Evolutionary conservation across 495 filamentous ascomycete species (phyloP).

Genomic region (Letharia lupina): DNA sequence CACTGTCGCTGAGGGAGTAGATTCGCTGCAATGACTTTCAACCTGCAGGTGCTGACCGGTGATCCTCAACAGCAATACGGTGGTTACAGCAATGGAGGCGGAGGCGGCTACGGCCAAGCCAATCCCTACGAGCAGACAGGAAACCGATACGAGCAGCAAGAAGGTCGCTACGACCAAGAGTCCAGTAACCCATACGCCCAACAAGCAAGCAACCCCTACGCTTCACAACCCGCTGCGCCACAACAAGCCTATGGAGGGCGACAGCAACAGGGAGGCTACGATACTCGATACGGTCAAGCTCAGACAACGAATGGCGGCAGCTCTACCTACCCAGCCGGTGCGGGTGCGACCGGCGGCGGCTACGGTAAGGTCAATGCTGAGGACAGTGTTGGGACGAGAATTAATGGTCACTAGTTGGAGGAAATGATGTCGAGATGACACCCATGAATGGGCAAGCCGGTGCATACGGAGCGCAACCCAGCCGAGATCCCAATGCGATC

Average conservation of each 20-base stretch:
- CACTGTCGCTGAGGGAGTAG: no score
- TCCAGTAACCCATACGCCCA: slow-evolving; percentile 34
- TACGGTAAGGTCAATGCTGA: slow-evolving; percentile 33
- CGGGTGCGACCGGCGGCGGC: slow-evolving; percentile 23
- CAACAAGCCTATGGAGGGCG: slow-evolving; percentile 28
- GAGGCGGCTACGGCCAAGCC: slow-evolving; percentile 50
- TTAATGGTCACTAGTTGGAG: slow-evolving; percentile 28
- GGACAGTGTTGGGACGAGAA: slow-evolving; percentile 16
- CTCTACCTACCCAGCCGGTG: slow-evolving; percentile 18
- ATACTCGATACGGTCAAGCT: slow-evolving; percentile 39
- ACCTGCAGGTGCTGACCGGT: slow-evolving; percentile 1
- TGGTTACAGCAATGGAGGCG: slow-evolving; percentile 22
- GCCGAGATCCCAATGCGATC: slow-evolving; percentile 58
- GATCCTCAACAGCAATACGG: slow-evolving; percentile 12
- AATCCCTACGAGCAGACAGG: slow-evolving; percentile 52
- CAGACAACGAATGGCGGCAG: slow-evolving; percentile 14
- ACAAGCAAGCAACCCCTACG: slow-evolving; percentile 42
- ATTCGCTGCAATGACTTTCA: background rate
- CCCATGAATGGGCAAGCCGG: slow-evolving; percentile 43
- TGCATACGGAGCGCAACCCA: slow-evolving; percentile 18
- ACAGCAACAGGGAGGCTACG: slow-evolving; percentile 30
- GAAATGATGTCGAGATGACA: slow-evolving; percentile 54
- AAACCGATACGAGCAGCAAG: slow-evolving; percentile 14
- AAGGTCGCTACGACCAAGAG: slow-evolving; percentile 23
- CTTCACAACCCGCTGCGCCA: slow-evolving; percentile 27